phyloP scores from a whole-genome alignment of 2,329 filamentous ascomycete genomes.

The Nemania serpens region DNA sequence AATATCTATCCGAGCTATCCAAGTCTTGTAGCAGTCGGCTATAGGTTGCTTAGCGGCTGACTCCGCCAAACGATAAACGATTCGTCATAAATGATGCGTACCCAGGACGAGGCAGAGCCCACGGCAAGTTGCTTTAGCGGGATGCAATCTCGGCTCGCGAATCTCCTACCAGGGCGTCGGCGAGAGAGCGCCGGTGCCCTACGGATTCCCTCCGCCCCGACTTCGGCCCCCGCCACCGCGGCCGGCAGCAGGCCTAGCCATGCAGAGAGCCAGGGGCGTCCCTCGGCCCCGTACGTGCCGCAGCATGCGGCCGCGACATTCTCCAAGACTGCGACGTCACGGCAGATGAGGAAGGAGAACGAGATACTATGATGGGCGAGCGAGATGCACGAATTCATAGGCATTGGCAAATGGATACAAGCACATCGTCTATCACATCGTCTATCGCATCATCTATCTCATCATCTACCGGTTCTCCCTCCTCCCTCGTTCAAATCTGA shows the following conservation, averaged over 20 bases:
- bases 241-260: neutral
- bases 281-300: constrained; percentile 40
- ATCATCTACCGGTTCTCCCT: too few relatives aligned
- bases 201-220: constrained; percentile 1
- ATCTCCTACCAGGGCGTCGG: neutral
- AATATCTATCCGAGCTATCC: too few relatives aligned
- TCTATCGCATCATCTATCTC: too few relatives aligned
- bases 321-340: constrained; percentile 48
- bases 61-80: neutral
- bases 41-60: too few relatives aligned
- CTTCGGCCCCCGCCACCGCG: neutral
- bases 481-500: too few relatives aligned
- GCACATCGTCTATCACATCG: too few relatives aligned
- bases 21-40: too few relatives aligned
- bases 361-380: constrained; percentile 33
- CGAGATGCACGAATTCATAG: neutral
- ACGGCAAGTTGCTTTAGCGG: constrained; percentile 13
- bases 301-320: constrained; percentile 49
- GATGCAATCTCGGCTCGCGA: constrained; percentile 17
- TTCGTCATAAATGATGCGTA: constrained; percentile 6
- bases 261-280: neutral
- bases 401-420: neutral
- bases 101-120: constrained; percentile 1
- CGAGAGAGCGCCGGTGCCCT: neutral
- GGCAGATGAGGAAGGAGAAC: constrained; percentile 46